Conservation (phyloP, 495 filamentous ascomycete species). For the Annulohypoxylon bovei region DNA sequence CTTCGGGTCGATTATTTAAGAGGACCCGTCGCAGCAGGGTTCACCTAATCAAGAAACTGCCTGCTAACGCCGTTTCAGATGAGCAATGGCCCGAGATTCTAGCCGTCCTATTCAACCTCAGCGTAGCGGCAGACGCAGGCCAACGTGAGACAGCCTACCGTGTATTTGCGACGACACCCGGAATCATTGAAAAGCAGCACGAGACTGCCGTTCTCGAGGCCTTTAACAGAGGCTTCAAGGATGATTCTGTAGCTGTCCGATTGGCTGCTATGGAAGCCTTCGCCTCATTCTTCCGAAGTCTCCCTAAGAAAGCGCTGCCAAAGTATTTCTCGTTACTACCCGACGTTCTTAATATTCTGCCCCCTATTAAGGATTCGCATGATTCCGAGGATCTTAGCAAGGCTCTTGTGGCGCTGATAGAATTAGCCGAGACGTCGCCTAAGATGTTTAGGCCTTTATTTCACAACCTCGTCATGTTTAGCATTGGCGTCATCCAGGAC, state of each 20-base stretch:
- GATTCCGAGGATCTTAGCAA: conserved; percentile 91
- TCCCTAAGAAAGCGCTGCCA: conserved; percentile 83
- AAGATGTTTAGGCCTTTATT: conserved; percentile 97
- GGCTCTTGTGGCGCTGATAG: conserved; percentile 88
- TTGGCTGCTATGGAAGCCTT: conserved; percentile 97
- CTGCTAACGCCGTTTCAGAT: conserved; percentile 61
- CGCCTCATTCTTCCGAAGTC: conserved; percentile 90
- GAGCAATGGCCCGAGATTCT: conserved; percentile 93
- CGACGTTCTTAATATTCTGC: conserved; percentile 89
- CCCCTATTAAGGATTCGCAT: conserved; percentile 87
- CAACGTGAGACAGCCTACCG: conserved; percentile 91
- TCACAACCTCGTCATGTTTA: conserved; percentile 89
- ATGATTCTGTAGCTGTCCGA: conserved; percentile 83
- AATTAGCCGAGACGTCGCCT: conserved; percentile 88
- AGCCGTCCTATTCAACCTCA: conserved; percentile 83
- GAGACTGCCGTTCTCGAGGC: conserved; percentile 83
- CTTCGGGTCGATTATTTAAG: not conserved
- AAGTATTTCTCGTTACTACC: conserved; percentile 89
- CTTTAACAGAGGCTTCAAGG: conserved; percentile 91
- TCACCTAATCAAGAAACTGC: not conserved
- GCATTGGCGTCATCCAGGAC: conserved; percentile 90
- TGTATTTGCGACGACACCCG: conserved; percentile 93
- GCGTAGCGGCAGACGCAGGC: conserved; percentile 80
- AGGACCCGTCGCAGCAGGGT: not conserved
- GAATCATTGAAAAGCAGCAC: conserved; percentile 95